Percentiles rank a stretch among this genome's conserved stretches.
Conservation (phyloP, 2,329 filamentous ascomycete genomes). For the Claviceps sp. region DNA sequence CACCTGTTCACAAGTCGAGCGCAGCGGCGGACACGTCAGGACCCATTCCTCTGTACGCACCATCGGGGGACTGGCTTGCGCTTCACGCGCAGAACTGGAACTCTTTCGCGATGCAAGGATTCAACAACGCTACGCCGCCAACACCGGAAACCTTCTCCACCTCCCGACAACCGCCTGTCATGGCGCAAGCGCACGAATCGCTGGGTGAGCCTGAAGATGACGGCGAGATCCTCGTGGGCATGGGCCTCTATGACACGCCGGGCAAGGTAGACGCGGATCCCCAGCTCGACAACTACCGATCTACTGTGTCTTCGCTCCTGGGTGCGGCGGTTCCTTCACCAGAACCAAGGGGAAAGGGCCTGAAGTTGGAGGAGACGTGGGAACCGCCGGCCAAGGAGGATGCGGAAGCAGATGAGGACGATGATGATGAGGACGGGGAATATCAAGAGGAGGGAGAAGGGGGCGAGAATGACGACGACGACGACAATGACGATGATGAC, state of each 20-base stretch:
- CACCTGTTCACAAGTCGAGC: conserved; percentile 14
- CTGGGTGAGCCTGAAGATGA: conserved; percentile 42
- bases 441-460: conserved; percentile 12
- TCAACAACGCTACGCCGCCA: conserved; percentile 38
- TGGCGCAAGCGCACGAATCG: conserved; percentile 35
- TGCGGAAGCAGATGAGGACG: conserved; percentile 34
- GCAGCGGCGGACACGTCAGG: conserved; percentile 14
- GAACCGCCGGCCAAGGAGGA: conserved; percentile 53
- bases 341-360: conserved; percentile 51
- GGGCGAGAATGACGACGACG: background rate
- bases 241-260: conserved; percentile 68
- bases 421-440: conserved; percentile 14
- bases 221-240: conserved; percentile 64
- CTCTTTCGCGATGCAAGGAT: conserved; percentile 29
- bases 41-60: conserved; percentile 15
- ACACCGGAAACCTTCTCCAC: conserved; percentile 46
- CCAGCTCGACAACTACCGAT: conserved; percentile 39
- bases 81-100: conserved; percentile 26
- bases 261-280: conserved; percentile 39
- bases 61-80: no score
- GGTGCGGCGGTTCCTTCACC: conserved; percentile 31
- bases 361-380: conserved; percentile 74
- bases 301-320: conserved; percentile 40
- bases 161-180: conserved; percentile 33
- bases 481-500: background rate